Evolutionary conservation across 164 flowering plant species (phyloP).

Genomic region (Umbilicus rupestris): DNA sequence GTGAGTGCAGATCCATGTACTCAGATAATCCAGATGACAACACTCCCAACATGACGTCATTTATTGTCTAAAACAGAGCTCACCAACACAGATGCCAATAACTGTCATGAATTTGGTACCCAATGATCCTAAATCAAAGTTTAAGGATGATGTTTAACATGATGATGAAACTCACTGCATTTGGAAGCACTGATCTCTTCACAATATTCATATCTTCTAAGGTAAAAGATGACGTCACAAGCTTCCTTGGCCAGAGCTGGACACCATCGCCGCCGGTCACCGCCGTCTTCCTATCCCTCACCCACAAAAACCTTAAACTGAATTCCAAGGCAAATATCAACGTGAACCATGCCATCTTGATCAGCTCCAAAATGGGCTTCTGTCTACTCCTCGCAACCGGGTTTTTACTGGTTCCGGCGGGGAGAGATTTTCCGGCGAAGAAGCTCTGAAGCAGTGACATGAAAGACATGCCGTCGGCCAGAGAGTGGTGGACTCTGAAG

Average conservation of each 20-base stretch:
- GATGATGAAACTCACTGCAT: conserved; percentile 27
- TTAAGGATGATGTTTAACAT: neutral
- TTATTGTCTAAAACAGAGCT: conserved; percentile 49
- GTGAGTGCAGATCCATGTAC: conserved; percentile 38
- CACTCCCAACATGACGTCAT: conserved; percentile 72
- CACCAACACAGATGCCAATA: neutral
- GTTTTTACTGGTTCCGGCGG: neutral
- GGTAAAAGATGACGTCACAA: conserved; percentile 43
- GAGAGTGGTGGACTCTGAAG: conserved; percentile 51
- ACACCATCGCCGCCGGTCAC: conserved; percentile 59
- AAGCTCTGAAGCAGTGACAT: conserved; percentile 47
- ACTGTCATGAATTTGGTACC: neutral
- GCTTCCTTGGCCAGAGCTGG: conserved; percentile 70
- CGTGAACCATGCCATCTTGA: conserved; percentile 25
- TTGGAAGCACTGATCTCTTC: conserved; percentile 30
- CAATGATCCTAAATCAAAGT: neutral
- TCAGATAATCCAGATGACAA: conserved; percentile 51
- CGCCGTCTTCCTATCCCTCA: conserved; percentile 29
- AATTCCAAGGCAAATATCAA: conserved; percentile 27
- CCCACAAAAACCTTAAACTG: conserved; percentile 24
- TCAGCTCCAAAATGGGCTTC: conserved; percentile 13
- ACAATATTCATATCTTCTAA: conserved; percentile 53
- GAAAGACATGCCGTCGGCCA: conserved; percentile 63
- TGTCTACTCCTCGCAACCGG: neutral
- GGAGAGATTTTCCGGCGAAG: conserved; percentile 8